phyloP scores from a whole-genome alignment of 345 rosid species.

The Mangifera indica region DNA sequence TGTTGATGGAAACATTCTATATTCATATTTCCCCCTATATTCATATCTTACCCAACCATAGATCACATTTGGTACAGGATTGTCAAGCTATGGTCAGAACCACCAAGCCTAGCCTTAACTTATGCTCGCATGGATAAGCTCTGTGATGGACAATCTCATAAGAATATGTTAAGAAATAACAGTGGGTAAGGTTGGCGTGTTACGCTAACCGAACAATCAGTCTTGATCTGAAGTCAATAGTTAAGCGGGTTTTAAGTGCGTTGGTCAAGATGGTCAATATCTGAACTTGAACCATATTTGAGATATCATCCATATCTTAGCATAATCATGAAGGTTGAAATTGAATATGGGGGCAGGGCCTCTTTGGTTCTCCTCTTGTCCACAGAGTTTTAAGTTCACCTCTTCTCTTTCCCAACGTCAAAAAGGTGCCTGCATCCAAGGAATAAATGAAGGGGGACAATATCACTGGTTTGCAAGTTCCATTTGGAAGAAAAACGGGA shows the following conservation, averaged over 20 bases:
- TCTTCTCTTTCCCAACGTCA: conserved; percentile 71
- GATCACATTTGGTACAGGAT: too few relatives aligned
- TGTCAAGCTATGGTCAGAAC: too few relatives aligned
- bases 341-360: conserved; percentile 65
- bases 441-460: neutral
- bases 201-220: neutral
- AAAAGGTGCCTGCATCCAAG: conserved; percentile 59
- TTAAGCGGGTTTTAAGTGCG: neutral
- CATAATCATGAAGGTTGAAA: conserved; percentile 42
- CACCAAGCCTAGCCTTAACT: too few relatives aligned
- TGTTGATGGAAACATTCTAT: too few relatives aligned
- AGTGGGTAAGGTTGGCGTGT: neutral
- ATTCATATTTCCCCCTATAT: too few relatives aligned
- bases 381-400: conserved; percentile 81
- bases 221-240: neutral
- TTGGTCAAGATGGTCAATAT: neutral
- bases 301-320: conserved; percentile 1
- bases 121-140: too few relatives aligned
- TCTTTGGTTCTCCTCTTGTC: conserved; percentile 80
- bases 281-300: neutral
- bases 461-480: neutral
- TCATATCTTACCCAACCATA: too few relatives aligned
- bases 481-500: neutral
- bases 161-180: too few relatives aligned
- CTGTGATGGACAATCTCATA: too few relatives aligned